Conservation (phyloP, 2,329 filamentous ascomycete species). For the Botryotinia narcissicola region DNA sequence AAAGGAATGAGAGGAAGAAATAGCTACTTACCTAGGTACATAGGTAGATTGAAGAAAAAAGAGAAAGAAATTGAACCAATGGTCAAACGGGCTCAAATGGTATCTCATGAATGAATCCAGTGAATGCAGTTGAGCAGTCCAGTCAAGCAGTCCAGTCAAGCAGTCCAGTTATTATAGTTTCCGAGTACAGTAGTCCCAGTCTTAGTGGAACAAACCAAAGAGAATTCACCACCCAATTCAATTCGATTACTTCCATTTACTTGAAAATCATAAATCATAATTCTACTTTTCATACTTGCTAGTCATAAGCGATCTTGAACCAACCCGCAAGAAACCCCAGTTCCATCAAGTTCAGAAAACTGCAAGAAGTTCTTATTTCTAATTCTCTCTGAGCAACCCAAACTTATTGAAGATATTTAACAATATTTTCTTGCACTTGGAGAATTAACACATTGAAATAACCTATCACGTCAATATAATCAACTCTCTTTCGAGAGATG, state of each 20-base stretch:
- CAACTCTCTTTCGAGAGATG: slow-evolving; percentile 10
- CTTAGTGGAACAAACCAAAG: background rate
- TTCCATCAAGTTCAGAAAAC: slow-evolving; percentile 9
- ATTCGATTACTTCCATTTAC: background rate
- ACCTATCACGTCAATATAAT: background rate
- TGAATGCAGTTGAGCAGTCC: background rate
- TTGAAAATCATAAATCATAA: background rate
- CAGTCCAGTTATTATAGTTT: background rate
- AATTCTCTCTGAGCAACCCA: background rate
- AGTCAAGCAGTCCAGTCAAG: too few relatives aligned
- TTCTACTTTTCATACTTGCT: background rate
- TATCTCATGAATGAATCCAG: background rate
- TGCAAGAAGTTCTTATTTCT: slow-evolving; percentile 1
- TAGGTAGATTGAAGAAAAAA: background rate
- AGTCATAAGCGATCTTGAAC: slow-evolving; percentile 17
- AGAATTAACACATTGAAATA: background rate
- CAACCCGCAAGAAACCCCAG: slow-evolving; percentile 11
- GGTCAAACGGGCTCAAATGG: background rate
- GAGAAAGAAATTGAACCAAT: background rate
- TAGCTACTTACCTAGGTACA: background rate
- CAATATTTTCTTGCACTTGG: background rate
- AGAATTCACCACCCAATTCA: background rate
- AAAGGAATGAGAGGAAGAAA: background rate
- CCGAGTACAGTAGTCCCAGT: background rate
- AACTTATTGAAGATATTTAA: background rate